A percentile compares a stretch with the other conserved stretches of the same genome.
phyloP scores from a whole-genome alignment of 2,329 filamentous ascomycete species.

The Claviceps monticola region DNA sequence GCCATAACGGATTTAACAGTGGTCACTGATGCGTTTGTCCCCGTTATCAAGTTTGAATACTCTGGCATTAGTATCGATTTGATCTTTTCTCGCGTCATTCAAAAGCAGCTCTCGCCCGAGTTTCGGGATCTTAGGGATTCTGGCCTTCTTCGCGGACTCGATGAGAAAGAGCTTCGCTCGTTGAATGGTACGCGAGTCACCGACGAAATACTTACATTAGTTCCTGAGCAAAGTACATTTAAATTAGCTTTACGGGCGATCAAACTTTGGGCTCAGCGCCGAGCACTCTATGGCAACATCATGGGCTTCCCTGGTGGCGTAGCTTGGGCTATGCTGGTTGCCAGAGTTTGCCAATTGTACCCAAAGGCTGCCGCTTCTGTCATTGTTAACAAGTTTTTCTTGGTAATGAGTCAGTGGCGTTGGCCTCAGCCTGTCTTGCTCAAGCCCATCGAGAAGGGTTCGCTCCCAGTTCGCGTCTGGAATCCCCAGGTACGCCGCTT shows the following conservation, averaged over 20 bases:
- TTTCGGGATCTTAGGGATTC: slow-evolving; percentile 68
- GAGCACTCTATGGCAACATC: slow-evolving; percentile 90
- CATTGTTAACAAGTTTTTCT: slow-evolving; percentile 87
- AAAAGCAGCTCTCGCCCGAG: slow-evolving; percentile 54
- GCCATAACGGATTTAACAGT: slow-evolving; percentile 73
- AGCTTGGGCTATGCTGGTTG: slow-evolving; percentile 96
- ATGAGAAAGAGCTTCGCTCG: slow-evolving; percentile 75
- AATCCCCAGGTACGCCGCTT: slow-evolving; percentile 60
- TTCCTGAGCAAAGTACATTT: slow-evolving; percentile 83
- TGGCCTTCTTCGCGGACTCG: slow-evolving; percentile 68
- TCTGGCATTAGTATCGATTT: slow-evolving; percentile 87
- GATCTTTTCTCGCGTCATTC: slow-evolving; percentile 65
- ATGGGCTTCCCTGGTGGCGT: slow-evolving; percentile 95
- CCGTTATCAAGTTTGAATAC: slow-evolving; percentile 94
- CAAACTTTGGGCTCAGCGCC: slow-evolving; percentile 89
- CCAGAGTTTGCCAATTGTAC: slow-evolving; percentile 89
- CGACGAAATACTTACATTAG: slow-evolving; percentile 76
- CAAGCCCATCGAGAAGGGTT: slow-evolving; percentile 73
- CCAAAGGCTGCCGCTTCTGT: slow-evolving; percentile 81
- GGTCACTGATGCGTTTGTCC: slow-evolving; percentile 83
- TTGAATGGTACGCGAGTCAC: slow-evolving; percentile 92
- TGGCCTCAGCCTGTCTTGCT: slow-evolving; percentile 92
- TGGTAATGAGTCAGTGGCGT: slow-evolving; percentile 77
- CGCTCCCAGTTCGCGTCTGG: slow-evolving; percentile 77
- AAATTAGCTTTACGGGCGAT: slow-evolving; percentile 78